A percentile compares a stretch with the other conserved stretches of the same genome.
phyloP scores from a whole-genome alignment of 2,329 filamentous ascomycete genomes.

The Cytospora paraplurivora region DNA sequence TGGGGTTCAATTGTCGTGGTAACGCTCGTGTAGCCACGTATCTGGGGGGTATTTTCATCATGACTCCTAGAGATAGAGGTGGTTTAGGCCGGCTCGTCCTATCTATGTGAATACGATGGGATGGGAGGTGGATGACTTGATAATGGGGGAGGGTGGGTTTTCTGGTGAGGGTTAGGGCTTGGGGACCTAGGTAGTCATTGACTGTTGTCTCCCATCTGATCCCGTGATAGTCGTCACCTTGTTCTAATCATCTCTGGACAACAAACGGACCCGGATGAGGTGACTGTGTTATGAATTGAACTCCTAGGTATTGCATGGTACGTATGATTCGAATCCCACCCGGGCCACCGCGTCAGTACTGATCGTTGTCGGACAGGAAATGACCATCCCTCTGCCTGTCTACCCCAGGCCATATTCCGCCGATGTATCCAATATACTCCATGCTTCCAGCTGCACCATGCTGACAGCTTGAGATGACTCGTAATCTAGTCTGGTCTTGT shows the following conservation, averaged over 20 bases:
- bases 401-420: no score
- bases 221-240: no score
- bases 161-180: background rate
- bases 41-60: slow-evolving; percentile 4
- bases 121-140: background rate
- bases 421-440: no score
- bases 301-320: background rate
- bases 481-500: background rate
- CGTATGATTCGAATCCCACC: background rate
- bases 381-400: no score
- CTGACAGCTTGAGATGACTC: no score
- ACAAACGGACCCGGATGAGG: background rate
- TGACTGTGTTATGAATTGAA: background rate
- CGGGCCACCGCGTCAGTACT: no score
- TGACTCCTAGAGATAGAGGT: background rate
- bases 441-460: no score
- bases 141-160: background rate
- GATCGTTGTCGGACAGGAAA: background rate
- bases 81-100: background rate
- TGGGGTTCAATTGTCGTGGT: background rate
- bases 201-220: no score
- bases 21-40: background rate
- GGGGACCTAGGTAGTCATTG: background rate
- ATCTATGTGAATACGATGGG: background rate
- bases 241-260: no score